A percentile compares a stretch with the other conserved stretches of the same genome.
Evolutionary conservation across 805 yeast species (phyloP).

Genomic region (Candida sithepensis): DNA sequence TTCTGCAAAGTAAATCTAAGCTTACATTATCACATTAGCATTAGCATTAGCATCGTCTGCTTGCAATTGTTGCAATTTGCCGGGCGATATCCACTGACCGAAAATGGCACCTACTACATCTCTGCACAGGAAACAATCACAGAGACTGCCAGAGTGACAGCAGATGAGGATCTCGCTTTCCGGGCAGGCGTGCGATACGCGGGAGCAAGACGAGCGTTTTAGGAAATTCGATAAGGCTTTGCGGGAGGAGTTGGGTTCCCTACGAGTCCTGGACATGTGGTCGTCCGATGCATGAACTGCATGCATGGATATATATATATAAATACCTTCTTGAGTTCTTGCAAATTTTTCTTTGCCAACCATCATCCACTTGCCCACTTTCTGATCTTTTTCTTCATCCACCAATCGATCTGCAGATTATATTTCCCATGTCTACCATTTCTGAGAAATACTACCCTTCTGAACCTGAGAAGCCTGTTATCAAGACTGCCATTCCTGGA

Average conservation of each 20-base stretch:
- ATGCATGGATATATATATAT: not conserved
- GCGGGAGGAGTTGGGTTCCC: slow-evolving; percentile 1
- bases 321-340: not conserved
- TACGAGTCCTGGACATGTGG: not conserved
- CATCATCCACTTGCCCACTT: not conserved
- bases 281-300: no score
- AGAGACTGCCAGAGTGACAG: not conserved
- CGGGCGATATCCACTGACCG: no score
- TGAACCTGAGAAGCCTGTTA: slow-evolving; percentile 46
- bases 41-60: no score
- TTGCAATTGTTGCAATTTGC: no score
- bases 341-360: no score
- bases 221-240: not conserved
- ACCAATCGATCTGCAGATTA: not conserved
- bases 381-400: not conserved
- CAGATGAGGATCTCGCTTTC: slow-evolving; percentile 1
- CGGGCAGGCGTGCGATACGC: not conserved
- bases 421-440: slow-evolving; percentile 18
- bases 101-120: no score
- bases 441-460: slow-evolving; percentile 36
- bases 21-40: no score
- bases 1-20: no score
- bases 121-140: no score
- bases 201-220: not conserved
- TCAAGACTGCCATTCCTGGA: slow-evolving; percentile 46